These are phyloP conservation scores for Crepidotus variabilis DNA, from an alignment of 768 basidiomycete species.

Conservation along the genomic window DNA sequence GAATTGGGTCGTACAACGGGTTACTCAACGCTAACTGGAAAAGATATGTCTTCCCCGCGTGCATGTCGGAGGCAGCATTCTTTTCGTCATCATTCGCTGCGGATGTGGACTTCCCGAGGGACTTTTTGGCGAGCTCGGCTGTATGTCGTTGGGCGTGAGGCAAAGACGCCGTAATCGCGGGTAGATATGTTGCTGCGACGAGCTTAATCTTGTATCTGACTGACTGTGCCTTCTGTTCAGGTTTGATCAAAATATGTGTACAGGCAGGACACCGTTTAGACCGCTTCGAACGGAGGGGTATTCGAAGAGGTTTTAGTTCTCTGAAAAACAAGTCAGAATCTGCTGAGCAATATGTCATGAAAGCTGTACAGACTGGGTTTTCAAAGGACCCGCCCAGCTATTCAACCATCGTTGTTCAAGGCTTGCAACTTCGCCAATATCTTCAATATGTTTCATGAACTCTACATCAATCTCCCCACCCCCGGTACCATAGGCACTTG, in stretches of 20 bases:
- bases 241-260: conserved; percentile 96
- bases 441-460: conserved; percentile 61
- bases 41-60: conserved; percentile 77
- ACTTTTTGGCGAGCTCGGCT: conserved; percentile 39
- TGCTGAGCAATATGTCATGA: background rate
- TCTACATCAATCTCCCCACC: conserved; percentile 71
- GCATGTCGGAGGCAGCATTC: conserved; percentile 38
- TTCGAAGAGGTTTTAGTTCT: conserved; percentile 82
- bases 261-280: conserved; percentile 95
- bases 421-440: conserved; percentile 56
- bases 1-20: conserved; percentile 93
- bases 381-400: conserved; percentile 72
- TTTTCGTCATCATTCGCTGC: conserved; percentile 38
- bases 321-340: conserved; percentile 35
- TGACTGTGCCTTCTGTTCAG: conserved; percentile 94
- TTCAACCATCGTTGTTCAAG: conserved; percentile 79
- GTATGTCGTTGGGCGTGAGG: conserved; percentile 49
- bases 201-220: conserved; percentile 97
- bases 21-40: conserved; percentile 93
- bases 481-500: conserved; percentile 49
- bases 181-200: conserved; percentile 92
- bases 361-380: conserved; percentile 49
- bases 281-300: conserved; percentile 89
- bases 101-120: conserved; percentile 35
- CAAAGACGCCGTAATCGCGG: conserved; percentile 71